These are phyloP conservation scores for Ceratocystis variospora DNA, from an alignment of 2,329 filamentous ascomycete species.

Conservation along the genomic window DNA sequence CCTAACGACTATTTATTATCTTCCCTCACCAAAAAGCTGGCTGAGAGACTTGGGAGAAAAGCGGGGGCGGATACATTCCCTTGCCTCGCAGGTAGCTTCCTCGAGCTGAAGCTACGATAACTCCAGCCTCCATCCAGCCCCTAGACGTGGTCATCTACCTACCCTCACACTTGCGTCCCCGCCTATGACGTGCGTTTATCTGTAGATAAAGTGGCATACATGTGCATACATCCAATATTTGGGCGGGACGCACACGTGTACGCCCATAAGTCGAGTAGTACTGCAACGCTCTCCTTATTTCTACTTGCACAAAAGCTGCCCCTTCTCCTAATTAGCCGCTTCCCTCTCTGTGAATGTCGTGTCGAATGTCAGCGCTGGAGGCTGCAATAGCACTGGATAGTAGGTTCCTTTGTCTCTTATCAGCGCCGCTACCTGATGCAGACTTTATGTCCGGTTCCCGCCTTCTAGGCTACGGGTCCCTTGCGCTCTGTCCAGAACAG, in stretches of 20 bases:
- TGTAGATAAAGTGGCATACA: background rate
- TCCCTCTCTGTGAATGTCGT: too few species aligned
- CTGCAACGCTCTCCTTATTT: background rate
- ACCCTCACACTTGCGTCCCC: background rate
- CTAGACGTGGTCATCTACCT: too few species aligned
- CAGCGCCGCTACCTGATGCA: background rate
- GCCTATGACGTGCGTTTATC: background rate
- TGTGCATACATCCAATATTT: background rate
- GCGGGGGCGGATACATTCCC: too few species aligned
- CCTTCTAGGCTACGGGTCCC: background rate
- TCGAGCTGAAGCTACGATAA: too few species aligned
- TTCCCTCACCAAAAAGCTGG: too few species aligned
- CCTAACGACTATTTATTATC: too few species aligned
- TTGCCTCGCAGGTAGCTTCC: too few species aligned
- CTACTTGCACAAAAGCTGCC: background rate
- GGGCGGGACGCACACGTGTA: background rate
- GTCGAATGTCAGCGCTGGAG: too few species aligned
- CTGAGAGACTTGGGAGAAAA: too few species aligned
- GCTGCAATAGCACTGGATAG: too few species aligned
- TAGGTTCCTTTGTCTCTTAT: background rate
- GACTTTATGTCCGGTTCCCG: background rate
- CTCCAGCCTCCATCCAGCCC: too few species aligned
- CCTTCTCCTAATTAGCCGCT: too few species aligned
- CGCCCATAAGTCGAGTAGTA: background rate
- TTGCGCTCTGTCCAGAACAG: background rate